These are phyloP conservation scores for Rhinocladiella similis DNA, from an alignment of 2,329 filamentous ascomycete genomes.

Conservation along the genomic window DNA sequence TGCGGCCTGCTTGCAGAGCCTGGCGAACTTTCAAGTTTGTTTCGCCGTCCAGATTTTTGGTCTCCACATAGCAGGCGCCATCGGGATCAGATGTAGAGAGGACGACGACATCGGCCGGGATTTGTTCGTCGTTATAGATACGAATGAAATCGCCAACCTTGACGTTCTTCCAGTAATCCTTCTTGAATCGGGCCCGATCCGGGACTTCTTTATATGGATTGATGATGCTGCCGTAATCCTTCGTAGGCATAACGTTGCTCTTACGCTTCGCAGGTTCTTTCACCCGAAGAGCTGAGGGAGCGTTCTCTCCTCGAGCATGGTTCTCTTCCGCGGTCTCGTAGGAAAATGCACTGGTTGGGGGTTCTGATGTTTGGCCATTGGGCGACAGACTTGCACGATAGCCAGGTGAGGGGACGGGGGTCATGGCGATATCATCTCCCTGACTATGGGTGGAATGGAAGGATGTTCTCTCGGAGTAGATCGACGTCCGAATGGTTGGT, in stretches of 20 bases:
- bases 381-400: constrained; percentile 37
- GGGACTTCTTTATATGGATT: constrained; percentile 66
- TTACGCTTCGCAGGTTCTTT: constrained; percentile 22
- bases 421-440: constrained; percentile 85
- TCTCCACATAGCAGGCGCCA: constrained; percentile 95
- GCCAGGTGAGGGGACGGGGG: constrained; percentile 72
- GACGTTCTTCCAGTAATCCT: constrained; percentile 91
- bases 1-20: constrained; percentile 79
- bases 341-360: constrained; percentile 31
- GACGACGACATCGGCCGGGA: constrained; percentile 91
- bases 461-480: constrained; percentile 55
- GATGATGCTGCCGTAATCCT: constrained; percentile 68
- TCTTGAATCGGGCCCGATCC: constrained; percentile 82
- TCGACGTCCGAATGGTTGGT: constrained; percentile 55
- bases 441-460: constrained; percentile 51
- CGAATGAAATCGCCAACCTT: constrained; percentile 95
- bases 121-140: constrained; percentile 92
- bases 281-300: constrained; percentile 18
- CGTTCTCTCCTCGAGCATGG: constrained; percentile 14
- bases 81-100: constrained; percentile 91
- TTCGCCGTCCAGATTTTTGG: constrained; percentile 96
- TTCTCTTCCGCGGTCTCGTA: constrained; percentile 30
- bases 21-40: constrained; percentile 96
- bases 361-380: constrained; percentile 20
- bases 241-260: constrained; percentile 38